Percentiles rank a stretch among this genome's conserved stretches.
These are phyloP conservation scores for Trametes polyzona DNA, from an alignment of 1,284 basidiomycete genomes.

Conservation along the genomic window DNA sequence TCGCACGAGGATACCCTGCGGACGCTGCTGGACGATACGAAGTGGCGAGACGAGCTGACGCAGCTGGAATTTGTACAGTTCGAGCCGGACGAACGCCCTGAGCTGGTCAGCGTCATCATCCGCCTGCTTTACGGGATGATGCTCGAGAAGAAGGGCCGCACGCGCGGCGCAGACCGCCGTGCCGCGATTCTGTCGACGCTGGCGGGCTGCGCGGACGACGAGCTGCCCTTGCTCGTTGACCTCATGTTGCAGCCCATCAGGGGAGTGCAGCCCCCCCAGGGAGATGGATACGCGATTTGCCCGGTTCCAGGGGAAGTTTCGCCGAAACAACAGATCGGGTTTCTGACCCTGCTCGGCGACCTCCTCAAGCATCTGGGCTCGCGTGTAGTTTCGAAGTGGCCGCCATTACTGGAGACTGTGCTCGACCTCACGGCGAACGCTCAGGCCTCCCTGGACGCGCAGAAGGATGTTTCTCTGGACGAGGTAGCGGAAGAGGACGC, in stretches of 20 bases:
- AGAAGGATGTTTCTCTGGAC: slow-evolving; percentile 24
- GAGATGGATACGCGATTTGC: slow-evolving; percentile 28
- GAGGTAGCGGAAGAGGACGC: slow-evolving; percentile 43
- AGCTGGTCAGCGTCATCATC: slow-evolving; percentile 77
- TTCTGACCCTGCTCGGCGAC: slow-evolving; percentile 83
- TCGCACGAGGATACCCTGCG: slow-evolving; percentile 73
- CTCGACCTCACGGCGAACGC: slow-evolving; percentile 69
- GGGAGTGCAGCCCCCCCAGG: slow-evolving; percentile 31
- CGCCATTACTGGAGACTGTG: slow-evolving; percentile 67
- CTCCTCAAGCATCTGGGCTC: slow-evolving; percentile 82
- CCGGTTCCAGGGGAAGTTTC: slow-evolving; percentile 42
- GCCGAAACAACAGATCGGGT: slow-evolving; percentile 82
- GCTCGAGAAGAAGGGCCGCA: slow-evolving; percentile 79
- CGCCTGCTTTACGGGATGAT: slow-evolving; percentile 90
- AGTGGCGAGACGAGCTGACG: slow-evolving; percentile 89
- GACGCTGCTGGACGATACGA: slow-evolving; percentile 80
- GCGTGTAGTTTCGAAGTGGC: slow-evolving; percentile 72
- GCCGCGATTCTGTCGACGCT: slow-evolving; percentile 80
- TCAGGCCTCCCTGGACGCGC: slow-evolving; percentile 54
- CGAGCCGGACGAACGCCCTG: slow-evolving; percentile 63
- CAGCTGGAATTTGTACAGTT: slow-evolving; percentile 72
- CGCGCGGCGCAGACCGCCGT: slow-evolving; percentile 75
- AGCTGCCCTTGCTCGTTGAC: slow-evolving; percentile 81
- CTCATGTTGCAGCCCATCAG: slow-evolving; percentile 89
- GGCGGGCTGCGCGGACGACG: slow-evolving; percentile 71